These are phyloP conservation scores for Dryas integrifolia DNA, from an alignment of 331 rosid species.

Conservation along the genomic window DNA sequence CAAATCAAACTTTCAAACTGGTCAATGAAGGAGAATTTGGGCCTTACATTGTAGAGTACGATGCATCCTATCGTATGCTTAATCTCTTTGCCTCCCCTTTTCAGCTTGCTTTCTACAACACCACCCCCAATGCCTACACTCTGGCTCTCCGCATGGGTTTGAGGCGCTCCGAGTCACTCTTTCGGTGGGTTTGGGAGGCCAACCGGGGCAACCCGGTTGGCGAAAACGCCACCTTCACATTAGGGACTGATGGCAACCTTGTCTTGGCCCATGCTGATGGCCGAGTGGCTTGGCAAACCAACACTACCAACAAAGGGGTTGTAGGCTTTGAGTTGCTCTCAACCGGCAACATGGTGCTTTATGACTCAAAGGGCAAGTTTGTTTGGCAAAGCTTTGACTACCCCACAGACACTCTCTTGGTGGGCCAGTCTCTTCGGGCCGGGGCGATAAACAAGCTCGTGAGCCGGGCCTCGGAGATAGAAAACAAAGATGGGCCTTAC, in stretches of 20 bases:
- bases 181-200: slow-evolving; percentile 38
- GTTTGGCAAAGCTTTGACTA: slow-evolving; percentile 58
- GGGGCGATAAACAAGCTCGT: slow-evolving; percentile 37
- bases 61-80: slow-evolving; percentile 35
- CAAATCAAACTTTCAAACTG: slow-evolving; percentile 39
- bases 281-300: slow-evolving; percentile 33
- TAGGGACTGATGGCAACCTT: slow-evolving; percentile 37
- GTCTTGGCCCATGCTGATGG: slow-evolving; percentile 34
- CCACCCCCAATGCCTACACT: slow-evolving; percentile 38
- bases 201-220: slow-evolving; percentile 24
- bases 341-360: slow-evolving; percentile 40
- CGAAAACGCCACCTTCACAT: slow-evolving; percentile 31
- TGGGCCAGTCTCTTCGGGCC: slow-evolving; percentile 37
- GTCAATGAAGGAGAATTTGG: slow-evolving; percentile 45
- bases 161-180: slow-evolving; percentile 3
- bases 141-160: slow-evolving; percentile 34
- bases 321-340: slow-evolving; percentile 24
- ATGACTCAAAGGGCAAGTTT: slow-evolving; percentile 35
- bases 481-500: slow-evolving; percentile 45
- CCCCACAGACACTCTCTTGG: slow-evolving; percentile 50
- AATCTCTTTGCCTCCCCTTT: slow-evolving; percentile 29
- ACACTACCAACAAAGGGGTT: slow-evolving; percentile 32
- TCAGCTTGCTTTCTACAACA: slow-evolving; percentile 52
- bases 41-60: slow-evolving; percentile 39
- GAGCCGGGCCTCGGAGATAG: slow-evolving; percentile 45